Conservation (phyloP, 2,329 filamentous ascomycete genomes). For the Annulohypoxylon truncatum region DNA sequence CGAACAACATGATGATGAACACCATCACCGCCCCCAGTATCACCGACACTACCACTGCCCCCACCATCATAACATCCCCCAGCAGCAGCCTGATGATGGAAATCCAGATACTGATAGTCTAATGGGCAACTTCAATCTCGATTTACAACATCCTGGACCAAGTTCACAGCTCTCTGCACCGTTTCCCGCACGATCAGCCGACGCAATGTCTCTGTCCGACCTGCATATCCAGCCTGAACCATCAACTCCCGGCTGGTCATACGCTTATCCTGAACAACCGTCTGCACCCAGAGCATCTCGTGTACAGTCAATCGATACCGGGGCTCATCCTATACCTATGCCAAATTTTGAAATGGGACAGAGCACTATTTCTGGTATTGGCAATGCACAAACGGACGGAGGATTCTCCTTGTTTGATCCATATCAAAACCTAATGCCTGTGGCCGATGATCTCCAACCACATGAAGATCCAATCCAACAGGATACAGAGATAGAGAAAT, state of each 20-base stretch:
- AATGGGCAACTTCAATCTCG: neutral
- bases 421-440: no score
- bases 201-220: neutral
- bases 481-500: constrained; percentile 8
- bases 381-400: neutral
- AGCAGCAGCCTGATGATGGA: no score
- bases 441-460: neutral
- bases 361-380: neutral
- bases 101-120: neutral
- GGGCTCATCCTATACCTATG: neutral
- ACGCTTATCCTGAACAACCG: neutral
- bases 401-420: neutral
- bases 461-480: neutral
- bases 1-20: neutral
- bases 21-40: no score
- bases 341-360: neutral
- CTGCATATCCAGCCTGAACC: neutral
- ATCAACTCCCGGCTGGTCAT: neutral
- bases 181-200: neutral
- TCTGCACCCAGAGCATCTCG: neutral
- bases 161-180: neutral
- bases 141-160: neutral
- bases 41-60: no score
- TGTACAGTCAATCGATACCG: neutral
- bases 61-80: no score